A percentile compares a stretch with the other conserved stretches of the same genome.
These are phyloP conservation scores for Trametes sanguinea DNA, from an alignment of 768 basidiomycete genomes.

Conservation along the genomic window DNA sequence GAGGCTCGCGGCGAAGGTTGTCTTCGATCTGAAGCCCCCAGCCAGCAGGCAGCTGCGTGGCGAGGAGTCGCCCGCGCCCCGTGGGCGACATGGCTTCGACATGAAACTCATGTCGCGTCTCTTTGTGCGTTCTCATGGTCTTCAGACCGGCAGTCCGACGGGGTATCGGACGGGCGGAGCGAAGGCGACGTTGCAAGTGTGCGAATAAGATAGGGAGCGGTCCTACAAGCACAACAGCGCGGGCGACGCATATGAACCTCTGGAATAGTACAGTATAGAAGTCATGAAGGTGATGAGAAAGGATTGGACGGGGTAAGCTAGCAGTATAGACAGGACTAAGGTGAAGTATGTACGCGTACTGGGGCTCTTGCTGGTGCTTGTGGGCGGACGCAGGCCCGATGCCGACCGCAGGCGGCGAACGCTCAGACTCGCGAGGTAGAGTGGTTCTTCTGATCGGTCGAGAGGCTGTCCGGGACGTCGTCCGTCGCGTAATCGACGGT, in stretches of 20 bases:
- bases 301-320: not conserved
- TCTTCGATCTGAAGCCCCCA: slow-evolving; percentile 3
- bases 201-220: not conserved
- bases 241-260: not conserved
- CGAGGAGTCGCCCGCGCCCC: not conserved
- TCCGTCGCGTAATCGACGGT: slow-evolving; percentile 31
- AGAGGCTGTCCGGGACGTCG: slow-evolving; percentile 14
- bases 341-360: not conserved
- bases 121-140: not conserved
- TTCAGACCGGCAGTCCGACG: slow-evolving; percentile 2
- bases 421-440: slow-evolving; percentile 1
- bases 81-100: not conserved
- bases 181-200: not conserved
- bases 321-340: not conserved
- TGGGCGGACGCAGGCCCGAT: too few relatives aligned
- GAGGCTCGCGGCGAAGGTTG: slow-evolving; percentile 10
- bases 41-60: slow-evolving; percentile 19
- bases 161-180: not conserved
- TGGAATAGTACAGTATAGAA: not conserved
- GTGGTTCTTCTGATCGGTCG: slow-evolving; percentile 9
- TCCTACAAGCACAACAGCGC: slow-evolving; percentile 9
- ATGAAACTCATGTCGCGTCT: not conserved
- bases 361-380: not conserved
- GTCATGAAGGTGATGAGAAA: not conserved
- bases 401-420: not conserved